phyloP scores from a whole-genome alignment of 352 stramenopile genomes.

The Pythium insidiosum region DNA sequence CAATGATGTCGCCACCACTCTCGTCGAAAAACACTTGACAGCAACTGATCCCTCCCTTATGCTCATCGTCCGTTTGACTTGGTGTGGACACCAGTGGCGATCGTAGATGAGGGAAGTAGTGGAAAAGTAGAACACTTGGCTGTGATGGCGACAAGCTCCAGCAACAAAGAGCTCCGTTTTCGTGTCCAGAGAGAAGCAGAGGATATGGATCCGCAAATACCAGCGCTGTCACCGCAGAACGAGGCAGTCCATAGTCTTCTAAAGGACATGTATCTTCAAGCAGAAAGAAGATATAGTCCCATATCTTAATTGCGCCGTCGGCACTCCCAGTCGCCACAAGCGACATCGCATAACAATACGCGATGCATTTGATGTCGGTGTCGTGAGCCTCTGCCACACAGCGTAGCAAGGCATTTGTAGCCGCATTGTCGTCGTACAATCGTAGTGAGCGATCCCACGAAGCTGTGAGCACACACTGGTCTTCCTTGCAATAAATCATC shows the following conservation, averaged over 20 bases:
- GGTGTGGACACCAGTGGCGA: no score
- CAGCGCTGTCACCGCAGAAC: slow-evolving; percentile 49
- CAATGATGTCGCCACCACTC: slow-evolving; percentile 38
- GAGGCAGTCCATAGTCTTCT: slow-evolving; percentile 1
- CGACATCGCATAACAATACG: slow-evolving; percentile 65
- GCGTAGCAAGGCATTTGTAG: slow-evolving; percentile 43
- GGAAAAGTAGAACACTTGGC: slow-evolving; percentile 16
- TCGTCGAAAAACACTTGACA: slow-evolving; percentile 60
- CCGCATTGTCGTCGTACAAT: slow-evolving; percentile 62
- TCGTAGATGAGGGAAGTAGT: slow-evolving; percentile 13
- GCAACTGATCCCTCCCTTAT: slow-evolving; percentile 24
- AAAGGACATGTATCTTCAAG: slow-evolving; percentile 47
- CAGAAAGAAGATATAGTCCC: slow-evolving; percentile 82
- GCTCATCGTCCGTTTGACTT: slow-evolving; percentile 4
- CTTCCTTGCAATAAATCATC: slow-evolving; percentile 70
- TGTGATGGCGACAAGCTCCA: slow-evolving; percentile 49
- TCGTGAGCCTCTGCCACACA: slow-evolving; percentile 68
- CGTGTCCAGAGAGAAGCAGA: slow-evolving; percentile 54
- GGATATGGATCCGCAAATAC: slow-evolving; percentile 75
- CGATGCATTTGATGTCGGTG: slow-evolving; percentile 68
- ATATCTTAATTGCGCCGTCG: slow-evolving; percentile 71
- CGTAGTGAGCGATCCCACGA: slow-evolving; percentile 71
- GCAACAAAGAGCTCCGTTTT: slow-evolving; percentile 55
- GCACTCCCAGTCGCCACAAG: slow-evolving; percentile 52
- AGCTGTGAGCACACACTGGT: slow-evolving; percentile 59